A percentile compares a stretch with the other conserved stretches of the same genome.
Evolutionary conservation across 2,329 filamentous ascomycete species (phyloP).

Genomic region (Pestalotiopsis sp.): DNA sequence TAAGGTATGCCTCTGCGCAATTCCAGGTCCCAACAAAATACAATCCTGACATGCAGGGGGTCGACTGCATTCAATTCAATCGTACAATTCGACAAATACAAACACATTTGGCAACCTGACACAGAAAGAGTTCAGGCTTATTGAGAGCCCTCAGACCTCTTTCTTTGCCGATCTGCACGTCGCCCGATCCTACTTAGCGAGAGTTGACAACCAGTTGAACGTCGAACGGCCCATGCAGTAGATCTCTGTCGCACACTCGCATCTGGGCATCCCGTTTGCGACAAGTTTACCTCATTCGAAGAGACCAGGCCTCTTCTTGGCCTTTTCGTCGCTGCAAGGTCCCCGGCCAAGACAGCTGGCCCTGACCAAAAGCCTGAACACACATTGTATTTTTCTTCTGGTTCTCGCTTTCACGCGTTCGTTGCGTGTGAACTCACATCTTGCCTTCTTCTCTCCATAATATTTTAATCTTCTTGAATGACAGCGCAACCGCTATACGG

Average conservation of each 20-base stretch:
- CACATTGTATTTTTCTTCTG: neutral
- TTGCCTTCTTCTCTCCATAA: too few relatives aligned
- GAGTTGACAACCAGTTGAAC: neutral
- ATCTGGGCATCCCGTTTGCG: neutral
- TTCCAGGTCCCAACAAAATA: neutral
- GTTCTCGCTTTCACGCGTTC: too few relatives aligned
- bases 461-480: too few relatives aligned
- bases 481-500: too few relatives aligned
- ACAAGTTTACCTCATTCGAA: neutral
- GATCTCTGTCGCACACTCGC: neutral
- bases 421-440: too few relatives aligned
- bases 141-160: neutral
- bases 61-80: neutral
- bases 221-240: neutral
- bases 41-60: neutral
- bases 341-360: too few relatives aligned
- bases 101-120: neutral
- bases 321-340: neutral
- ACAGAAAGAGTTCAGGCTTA: neutral
- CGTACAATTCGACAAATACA: neutral
- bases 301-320: neutral
- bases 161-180: conserved; percentile 3
- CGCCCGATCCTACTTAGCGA: neutral
- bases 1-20: too few relatives aligned
- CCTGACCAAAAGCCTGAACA: neutral